A percentile compares a stretch with the other conserved stretches of the same genome.
phyloP scores from a whole-genome alignment of 192 early-diverging fungal genomes.

The Diversispora eburnea region DNA sequence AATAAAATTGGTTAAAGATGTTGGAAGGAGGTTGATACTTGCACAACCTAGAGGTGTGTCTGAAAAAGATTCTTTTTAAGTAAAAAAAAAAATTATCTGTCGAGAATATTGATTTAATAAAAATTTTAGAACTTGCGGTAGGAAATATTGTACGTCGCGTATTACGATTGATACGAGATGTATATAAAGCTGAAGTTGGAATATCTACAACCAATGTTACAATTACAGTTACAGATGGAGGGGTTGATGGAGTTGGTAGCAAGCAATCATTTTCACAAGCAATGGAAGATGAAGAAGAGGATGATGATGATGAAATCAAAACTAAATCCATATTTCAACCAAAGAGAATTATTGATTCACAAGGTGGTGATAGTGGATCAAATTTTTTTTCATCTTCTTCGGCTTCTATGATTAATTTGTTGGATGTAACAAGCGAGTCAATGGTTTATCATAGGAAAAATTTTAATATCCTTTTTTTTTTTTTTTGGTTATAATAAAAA shows the following conservation, averaged over 20 bases:
- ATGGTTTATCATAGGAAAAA: constrained; percentile 6
- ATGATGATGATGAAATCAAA: constrained; percentile 26
- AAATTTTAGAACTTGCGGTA: constrained; percentile 67
- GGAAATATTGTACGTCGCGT: constrained; percentile 84
- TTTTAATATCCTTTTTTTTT: constrained; percentile 27
- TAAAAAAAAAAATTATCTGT: not conserved
- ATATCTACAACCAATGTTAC: too few relatives aligned
- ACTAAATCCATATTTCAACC: not conserved
- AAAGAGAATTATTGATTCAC: not conserved
- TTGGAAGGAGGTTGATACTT: constrained; percentile 61
- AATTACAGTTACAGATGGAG: not conserved
- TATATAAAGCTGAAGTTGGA: constrained; percentile 14
- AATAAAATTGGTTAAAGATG: constrained; percentile 57
- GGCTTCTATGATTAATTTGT: constrained; percentile 58
- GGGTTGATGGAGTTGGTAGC: constrained; percentile 45
- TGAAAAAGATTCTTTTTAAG: not conserved
- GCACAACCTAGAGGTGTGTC: constrained; percentile 72
- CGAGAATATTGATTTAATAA: not conserved
- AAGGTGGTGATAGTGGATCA: not conserved
- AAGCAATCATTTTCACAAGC: constrained; percentile 18
- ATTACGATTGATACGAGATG: constrained; percentile 76
- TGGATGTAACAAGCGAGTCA: constrained; percentile 22
- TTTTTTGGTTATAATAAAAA: constrained; percentile 15
- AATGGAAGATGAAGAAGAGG: constrained; percentile 28
- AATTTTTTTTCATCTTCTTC: constrained; percentile 35